A percentile compares a stretch with the other conserved stretches of the same genome.
phyloP scores from a whole-genome alignment of 2,329 filamentous ascomycete genomes.

The Penicillium sp. region DNA sequence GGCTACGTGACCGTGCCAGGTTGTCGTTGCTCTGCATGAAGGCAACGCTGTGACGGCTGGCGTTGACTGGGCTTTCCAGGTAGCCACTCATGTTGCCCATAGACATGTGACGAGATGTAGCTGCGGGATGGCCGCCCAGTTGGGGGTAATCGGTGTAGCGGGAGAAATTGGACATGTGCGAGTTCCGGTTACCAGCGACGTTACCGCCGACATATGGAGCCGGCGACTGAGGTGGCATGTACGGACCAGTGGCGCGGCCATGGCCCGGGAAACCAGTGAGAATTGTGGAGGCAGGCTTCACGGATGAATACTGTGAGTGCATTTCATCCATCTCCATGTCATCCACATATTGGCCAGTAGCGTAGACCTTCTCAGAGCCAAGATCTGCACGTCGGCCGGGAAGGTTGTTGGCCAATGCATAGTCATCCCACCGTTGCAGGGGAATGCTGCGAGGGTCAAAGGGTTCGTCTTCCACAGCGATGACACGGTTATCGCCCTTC shows the following conservation, averaged over 20 bases:
- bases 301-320: slow-evolving; percentile 91
- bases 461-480: slow-evolving; percentile 77
- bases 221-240: slow-evolving; percentile 81
- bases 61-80: slow-evolving; percentile 35
- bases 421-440: slow-evolving; percentile 96
- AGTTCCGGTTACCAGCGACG: slow-evolving; percentile 57
- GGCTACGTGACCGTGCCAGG: slow-evolving; percentile 47
- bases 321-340: slow-evolving; percentile 94
- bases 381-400: slow-evolving; percentile 80
- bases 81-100: slow-evolving; percentile 56
- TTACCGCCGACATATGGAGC: slow-evolving; percentile 63
- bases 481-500: slow-evolving; percentile 84
- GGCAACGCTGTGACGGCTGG: slow-evolving; percentile 45
- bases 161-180: slow-evolving; percentile 68
- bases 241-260: slow-evolving; percentile 55
- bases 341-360: slow-evolving; percentile 65
- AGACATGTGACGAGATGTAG: slow-evolving; percentile 56
- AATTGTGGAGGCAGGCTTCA: slow-evolving; percentile 81
- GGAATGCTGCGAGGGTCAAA: slow-evolving; percentile 94
- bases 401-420: slow-evolving; percentile 80
- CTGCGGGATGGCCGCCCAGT: slow-evolving; percentile 31
- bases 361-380: slow-evolving; percentile 52
- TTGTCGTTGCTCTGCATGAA: slow-evolving; percentile 48
- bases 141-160: slow-evolving; percentile 63
- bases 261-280: slow-evolving; percentile 77